A percentile compares a stretch with the other conserved stretches of the same genome.
Evolutionary conservation across 2,329 filamentous ascomycete species (phyloP).

Genomic region (Penicillium thymicola): DNA sequence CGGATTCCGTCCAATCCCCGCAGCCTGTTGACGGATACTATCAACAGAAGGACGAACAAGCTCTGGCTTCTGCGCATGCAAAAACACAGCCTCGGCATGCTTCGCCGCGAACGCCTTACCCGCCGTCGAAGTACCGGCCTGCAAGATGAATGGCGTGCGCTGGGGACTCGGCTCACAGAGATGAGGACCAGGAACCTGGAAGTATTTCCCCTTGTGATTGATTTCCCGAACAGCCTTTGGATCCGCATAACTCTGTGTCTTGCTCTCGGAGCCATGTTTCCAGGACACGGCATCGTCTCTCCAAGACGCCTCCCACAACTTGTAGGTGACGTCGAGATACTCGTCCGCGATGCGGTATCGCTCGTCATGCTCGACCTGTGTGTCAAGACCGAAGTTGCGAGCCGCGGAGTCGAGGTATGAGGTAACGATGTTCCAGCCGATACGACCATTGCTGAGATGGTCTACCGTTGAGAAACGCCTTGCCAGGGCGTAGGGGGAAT

Average conservation of each 20-base stretch:
- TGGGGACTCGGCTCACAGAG: slow-evolving; percentile 47
- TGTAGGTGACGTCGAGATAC: slow-evolving; percentile 46
- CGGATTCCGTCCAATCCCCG: slow-evolving; percentile 39
- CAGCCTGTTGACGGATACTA: slow-evolving; percentile 40
- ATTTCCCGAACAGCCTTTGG: slow-evolving; percentile 37
- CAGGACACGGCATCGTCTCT: slow-evolving; percentile 39
- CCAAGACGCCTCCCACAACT: slow-evolving; percentile 55
- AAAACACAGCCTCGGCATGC: slow-evolving; percentile 47
- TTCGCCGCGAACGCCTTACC: slow-evolving; percentile 47
- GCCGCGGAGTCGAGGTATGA: slow-evolving; percentile 49
- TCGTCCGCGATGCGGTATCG: slow-evolving; percentile 50
- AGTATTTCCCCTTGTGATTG: slow-evolving; percentile 42
- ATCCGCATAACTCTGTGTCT: slow-evolving; percentile 30
- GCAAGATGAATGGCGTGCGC: slow-evolving; percentile 48
- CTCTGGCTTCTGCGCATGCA: slow-evolving; percentile 45
- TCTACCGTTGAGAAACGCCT: slow-evolving; percentile 54
- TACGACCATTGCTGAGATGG: slow-evolving; percentile 50
- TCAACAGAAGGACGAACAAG: slow-evolving; percentile 43
- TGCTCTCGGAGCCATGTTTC: slow-evolving; percentile 13
- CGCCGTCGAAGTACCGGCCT: slow-evolving; percentile 47
- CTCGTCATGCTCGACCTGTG: slow-evolving; percentile 50
- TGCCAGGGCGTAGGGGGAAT: slow-evolving; percentile 54
- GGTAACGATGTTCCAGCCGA: slow-evolving; percentile 55
- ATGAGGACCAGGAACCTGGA: slow-evolving; percentile 45
- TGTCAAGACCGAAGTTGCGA: slow-evolving; percentile 46